Percentiles rank a stretch among this genome's conserved stretches.
These are phyloP conservation scores for Pisolithus microcarpus DNA, from an alignment of 768 basidiomycete genomes.

Conservation along the genomic window DNA sequence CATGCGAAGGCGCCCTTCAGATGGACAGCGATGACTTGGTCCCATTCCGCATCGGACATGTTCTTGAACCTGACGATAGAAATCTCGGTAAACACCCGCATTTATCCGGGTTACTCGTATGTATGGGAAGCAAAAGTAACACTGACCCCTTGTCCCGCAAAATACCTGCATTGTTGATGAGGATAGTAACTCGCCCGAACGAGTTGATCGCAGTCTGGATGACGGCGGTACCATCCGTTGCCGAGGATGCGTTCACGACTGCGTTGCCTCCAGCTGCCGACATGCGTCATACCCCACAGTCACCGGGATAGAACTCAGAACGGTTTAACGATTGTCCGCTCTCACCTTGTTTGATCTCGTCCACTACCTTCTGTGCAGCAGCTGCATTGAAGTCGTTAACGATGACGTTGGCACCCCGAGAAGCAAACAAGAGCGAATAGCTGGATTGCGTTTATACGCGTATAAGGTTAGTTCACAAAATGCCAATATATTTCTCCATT, in stretches of 20 bases:
- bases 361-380: slow-evolving; percentile 88
- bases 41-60: slow-evolving; percentile 94
- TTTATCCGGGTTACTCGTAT: too few species aligned
- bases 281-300: slow-evolving; percentile 1
- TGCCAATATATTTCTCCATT: not conserved
- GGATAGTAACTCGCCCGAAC: slow-evolving; percentile 78
- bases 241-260: slow-evolving; percentile 78
- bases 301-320: not conserved
- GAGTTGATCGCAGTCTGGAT: slow-evolving; percentile 79
- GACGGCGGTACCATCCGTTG: slow-evolving; percentile 78
- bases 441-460: slow-evolving; percentile 31
- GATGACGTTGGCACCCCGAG: slow-evolving; percentile 87
- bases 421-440: slow-evolving; percentile 88
- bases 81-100: not conserved
- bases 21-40: slow-evolving; percentile 82
- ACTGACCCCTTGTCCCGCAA: slow-evolving; percentile 70
- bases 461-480: not conserved
- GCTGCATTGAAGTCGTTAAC: slow-evolving; percentile 90
- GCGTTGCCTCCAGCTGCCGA: slow-evolving; percentile 80
- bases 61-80: slow-evolving; percentile 72
- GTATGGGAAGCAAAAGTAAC: not conserved
- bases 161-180: slow-evolving; percentile 96
- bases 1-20: slow-evolving; percentile 90
- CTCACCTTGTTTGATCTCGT: slow-evolving; percentile 74
- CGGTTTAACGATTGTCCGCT: not conserved